Evolutionary conservation across 1,284 basidiomycete species (phyloP).

Genomic region (Naganishia sp.): DNA sequence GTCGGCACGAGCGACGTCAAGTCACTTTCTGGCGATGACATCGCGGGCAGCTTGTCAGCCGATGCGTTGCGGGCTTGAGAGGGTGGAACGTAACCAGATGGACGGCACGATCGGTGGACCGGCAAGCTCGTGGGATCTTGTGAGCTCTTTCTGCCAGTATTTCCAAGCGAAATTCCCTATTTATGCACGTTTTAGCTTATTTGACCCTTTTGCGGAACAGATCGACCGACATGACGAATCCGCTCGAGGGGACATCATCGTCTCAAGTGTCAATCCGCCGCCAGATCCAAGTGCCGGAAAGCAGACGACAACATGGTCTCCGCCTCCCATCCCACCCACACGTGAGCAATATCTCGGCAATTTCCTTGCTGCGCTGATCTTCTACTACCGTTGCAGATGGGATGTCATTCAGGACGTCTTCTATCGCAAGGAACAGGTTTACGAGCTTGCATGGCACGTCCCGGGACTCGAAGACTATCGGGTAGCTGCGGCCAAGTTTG

Average conservation of each 20-base stretch:
- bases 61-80: not conserved
- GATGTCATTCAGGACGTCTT: conserved; percentile 55
- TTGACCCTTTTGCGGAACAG: not conserved
- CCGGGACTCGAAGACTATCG: conserved; percentile 78
- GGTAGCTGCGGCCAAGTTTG: conserved; percentile 77
- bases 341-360: not conserved
- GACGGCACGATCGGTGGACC: too few species aligned
- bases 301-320: conserved; percentile 7
- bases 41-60: not conserved
- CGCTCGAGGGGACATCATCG: not conserved
- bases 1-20: conserved; percentile 17
- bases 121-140: too few species aligned
- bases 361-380: not conserved
- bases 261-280: too few species aligned
- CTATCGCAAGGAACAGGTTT: conserved; percentile 72
- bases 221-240: conserved; percentile 1
- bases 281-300: too few species aligned
- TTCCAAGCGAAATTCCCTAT: too few species aligned
- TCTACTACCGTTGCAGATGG: conserved; percentile 42
- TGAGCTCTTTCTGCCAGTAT: not conserved
- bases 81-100: not conserved
- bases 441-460: conserved; percentile 77
- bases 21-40: not conserved
- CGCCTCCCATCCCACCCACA: conserved; percentile 18
- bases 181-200: too few species aligned